Base-by-base conservation (phyloP, 768 basidiomycete species). In the Mycena amicta region DNA sequence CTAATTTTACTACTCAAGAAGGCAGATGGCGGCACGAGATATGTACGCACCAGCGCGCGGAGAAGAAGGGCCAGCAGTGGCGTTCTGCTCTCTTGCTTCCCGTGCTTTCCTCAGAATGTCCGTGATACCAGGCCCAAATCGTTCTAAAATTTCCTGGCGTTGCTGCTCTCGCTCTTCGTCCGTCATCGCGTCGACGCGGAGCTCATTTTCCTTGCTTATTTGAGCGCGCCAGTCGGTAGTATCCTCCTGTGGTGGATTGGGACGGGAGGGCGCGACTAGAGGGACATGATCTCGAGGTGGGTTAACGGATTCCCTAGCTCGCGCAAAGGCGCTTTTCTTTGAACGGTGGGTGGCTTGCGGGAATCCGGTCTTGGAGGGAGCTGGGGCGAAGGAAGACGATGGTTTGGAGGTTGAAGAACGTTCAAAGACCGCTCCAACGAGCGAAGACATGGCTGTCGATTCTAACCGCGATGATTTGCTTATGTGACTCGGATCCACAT, bases 131-230 rank as follows among this genome's bases (percentile, higher is more conserved):
- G 80, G 74, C 1, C 93, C 93, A 67, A 95, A 87, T 45, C 83
- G 80, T 59, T 90, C 85, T 26, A 90, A 55, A 40, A 95, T 83
- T 60, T 92, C 83, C 51, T 73, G 73, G 43, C 78, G 76, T 70
- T 90, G 92, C 52, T 81, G 71, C 60, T 87, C 84, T 11, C 86
- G 77, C 69, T 95, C 89, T 16, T 84, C 84, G 12, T 83, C 81
- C 2, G 81, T 79, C 94, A 95, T 95, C 1, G 66, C 70, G 18
- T 82, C 83, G 2, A 95, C 81, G 27, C 74, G 72, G 12, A 74
- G 71, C 56, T 81, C 77, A 62, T 95, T 95, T 66, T 93, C 89
- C 54, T 77, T 76, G 63, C 83, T 85, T 53, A 87, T 82, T 64
- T 83, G 83, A 11, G 71, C 72, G 55, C 83, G 75, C 81, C 88